Conservation (phyloP, 2,329 filamentous ascomycete genomes). For the Diaporthe australafricana region DNA sequence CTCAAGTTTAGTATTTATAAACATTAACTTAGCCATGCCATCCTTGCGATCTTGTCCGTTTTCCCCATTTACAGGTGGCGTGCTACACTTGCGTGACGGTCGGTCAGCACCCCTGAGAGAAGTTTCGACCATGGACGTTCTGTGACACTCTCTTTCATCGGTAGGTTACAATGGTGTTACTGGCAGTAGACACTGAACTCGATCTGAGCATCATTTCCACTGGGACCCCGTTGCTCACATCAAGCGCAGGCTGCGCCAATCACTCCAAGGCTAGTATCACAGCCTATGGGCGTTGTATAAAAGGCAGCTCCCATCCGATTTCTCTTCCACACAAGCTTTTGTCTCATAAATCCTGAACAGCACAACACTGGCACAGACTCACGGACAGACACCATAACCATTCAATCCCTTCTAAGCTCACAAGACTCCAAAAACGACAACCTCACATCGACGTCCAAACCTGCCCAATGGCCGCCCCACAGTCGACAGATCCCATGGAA, state of each 20-base stretch:
- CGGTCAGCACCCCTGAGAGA: no score
- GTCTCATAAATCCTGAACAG: not conserved
- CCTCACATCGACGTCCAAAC: not conserved
- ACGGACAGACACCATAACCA: not conserved
- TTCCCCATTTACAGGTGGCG: no score
- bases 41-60: not conserved
- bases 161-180: not conserved
- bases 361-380: not conserved
- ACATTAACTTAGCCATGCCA: not conserved
- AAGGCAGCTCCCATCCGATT: not conserved
- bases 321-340: not conserved
- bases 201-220: not conserved
- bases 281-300: not conserved
- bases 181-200: not conserved
- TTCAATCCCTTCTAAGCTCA: no score
- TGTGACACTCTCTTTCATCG: not conserved
- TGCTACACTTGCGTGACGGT: not conserved
- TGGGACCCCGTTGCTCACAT: not conserved
- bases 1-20: not conserved
- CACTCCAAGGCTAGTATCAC: not conserved
- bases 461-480: not conserved
- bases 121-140: not conserved
- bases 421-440: no score
- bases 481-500: not conserved
- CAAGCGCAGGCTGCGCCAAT: not conserved